Evolutionary conservation across 2,329 filamentous ascomycete species (phyloP).

Genomic region (Gaeumannomyces tritici): DNA sequence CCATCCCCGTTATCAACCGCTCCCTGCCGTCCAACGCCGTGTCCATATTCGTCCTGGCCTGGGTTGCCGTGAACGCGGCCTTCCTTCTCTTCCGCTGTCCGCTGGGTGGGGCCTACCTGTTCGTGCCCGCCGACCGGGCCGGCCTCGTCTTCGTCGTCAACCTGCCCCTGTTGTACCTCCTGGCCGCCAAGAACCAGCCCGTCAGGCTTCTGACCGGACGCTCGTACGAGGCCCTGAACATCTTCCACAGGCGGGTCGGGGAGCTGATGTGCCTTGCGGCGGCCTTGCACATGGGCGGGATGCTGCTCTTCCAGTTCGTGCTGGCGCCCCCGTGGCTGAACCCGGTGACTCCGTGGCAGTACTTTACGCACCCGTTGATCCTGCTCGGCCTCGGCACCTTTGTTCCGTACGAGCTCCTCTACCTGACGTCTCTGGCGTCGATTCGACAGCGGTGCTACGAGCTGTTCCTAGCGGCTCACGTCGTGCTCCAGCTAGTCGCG

Average conservation of each 20-base stretch:
- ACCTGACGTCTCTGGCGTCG: constrained; percentile 48
- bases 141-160: constrained; percentile 42
- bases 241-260: constrained; percentile 54
- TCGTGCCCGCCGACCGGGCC: constrained; percentile 48
- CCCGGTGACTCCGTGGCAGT: constrained; percentile 29
- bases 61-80: constrained; percentile 46
- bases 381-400: constrained; percentile 36
- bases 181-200: constrained; percentile 59
- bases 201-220: constrained; percentile 49
- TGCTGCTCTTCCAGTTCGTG: constrained; percentile 45
- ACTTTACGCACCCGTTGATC: constrained; percentile 33
- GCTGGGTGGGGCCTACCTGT: constrained; percentile 36
- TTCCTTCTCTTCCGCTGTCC: constrained; percentile 45
- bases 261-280: constrained; percentile 53
- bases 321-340: constrained; percentile 37
- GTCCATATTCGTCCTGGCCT: constrained; percentile 38
- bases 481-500: constrained; percentile 45
- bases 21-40: constrained; percentile 47
- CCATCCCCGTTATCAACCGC: constrained; percentile 47
- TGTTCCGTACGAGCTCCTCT: constrained; percentile 49
- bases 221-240: constrained; percentile 57
- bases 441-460: constrained; percentile 55
- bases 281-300: constrained; percentile 42
- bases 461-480: constrained; percentile 48
- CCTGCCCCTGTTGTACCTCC: constrained; percentile 46